Conservation (phyloP, 176 grass and related monocot genomes). For the Hordeum marinum region DNA sequence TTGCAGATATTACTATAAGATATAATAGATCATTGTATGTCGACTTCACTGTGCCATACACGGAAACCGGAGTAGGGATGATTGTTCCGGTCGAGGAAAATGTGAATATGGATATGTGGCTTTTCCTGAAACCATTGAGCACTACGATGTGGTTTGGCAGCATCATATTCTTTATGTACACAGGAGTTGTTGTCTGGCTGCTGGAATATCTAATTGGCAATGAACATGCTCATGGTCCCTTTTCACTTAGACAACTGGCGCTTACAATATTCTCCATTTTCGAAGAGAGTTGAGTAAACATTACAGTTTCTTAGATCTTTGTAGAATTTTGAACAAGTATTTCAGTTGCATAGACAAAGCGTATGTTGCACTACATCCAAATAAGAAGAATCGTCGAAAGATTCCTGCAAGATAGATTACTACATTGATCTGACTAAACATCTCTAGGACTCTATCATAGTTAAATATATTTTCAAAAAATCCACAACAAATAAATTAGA, state of each 20-base stretch:
- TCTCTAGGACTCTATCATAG: background rate
- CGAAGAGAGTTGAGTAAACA: conserved; percentile 24
- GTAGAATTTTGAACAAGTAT: background rate
- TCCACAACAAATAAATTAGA: background rate
- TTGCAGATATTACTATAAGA: conserved; percentile 38
- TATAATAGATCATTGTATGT: conserved; percentile 26
- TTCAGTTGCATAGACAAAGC: background rate
- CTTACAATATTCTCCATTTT: conserved; percentile 19
- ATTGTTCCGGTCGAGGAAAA: conserved; percentile 27
- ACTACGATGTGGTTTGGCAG: conserved; percentile 13
- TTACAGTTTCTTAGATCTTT: background rate
- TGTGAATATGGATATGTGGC: conserved; percentile 1
- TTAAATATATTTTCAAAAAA: background rate
- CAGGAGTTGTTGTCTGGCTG: conserved; percentile 28
- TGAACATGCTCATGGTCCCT: background rate
- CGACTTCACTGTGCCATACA: conserved; percentile 47
- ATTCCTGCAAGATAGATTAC: background rate
- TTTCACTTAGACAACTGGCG: background rate
- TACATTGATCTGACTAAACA: background rate
- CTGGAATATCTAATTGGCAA: conserved; percentile 24
- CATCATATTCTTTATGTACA: conserved; percentile 35
- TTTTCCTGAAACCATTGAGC: conserved; percentile 35
- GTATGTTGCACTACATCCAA: background rate
- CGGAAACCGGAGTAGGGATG: conserved; percentile 37
- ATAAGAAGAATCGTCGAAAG: background rate